Evolutionary conservation across 2,329 filamentous ascomycete species (phyloP).

Genomic region (Tolypocladium ophioglossoides): DNA sequence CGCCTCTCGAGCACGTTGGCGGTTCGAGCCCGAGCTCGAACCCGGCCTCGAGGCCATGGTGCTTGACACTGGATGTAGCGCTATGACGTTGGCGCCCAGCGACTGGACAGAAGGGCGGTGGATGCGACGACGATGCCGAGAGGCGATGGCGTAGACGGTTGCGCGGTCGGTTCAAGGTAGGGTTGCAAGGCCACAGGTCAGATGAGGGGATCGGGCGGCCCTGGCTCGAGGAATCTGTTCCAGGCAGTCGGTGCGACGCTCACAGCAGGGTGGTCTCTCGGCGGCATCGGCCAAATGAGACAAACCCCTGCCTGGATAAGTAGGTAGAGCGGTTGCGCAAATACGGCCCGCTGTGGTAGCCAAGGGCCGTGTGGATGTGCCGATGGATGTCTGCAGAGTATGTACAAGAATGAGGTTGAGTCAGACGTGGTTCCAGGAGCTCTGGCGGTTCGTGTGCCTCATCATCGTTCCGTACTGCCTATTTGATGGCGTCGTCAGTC

Average conservation of each 20-base stretch:
- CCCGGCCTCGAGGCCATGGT: conserved; percentile 23
- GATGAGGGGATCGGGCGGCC: background rate
- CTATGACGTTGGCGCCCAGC: background rate
- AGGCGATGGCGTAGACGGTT: background rate
- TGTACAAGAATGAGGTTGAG: background rate
- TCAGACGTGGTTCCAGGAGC: background rate
- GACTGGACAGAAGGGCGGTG: background rate
- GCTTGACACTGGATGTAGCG: background rate
- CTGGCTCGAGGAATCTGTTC: background rate
- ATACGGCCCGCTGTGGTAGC: background rate
- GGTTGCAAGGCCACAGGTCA: too few relatives aligned
- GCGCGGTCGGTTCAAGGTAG: background rate
- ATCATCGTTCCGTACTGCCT: background rate
- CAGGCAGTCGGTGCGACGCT: background rate
- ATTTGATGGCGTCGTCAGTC: background rate
- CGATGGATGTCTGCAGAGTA: background rate
- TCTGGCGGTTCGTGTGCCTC: background rate
- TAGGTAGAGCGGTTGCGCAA: background rate
- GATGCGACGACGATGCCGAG: background rate
- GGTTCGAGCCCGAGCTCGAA: conserved; percentile 18
- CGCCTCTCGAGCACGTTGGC: conserved; percentile 18
- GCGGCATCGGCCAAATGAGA: background rate
- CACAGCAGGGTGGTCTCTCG: background rate
- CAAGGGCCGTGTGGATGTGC: background rate
- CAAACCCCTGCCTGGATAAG: background rate